Evolutionary conservation across 78 protist genomes (phyloP), one percentile per base, ranked within the genome.

Genomic region (Tieghemostelium lacteum): DNA sequence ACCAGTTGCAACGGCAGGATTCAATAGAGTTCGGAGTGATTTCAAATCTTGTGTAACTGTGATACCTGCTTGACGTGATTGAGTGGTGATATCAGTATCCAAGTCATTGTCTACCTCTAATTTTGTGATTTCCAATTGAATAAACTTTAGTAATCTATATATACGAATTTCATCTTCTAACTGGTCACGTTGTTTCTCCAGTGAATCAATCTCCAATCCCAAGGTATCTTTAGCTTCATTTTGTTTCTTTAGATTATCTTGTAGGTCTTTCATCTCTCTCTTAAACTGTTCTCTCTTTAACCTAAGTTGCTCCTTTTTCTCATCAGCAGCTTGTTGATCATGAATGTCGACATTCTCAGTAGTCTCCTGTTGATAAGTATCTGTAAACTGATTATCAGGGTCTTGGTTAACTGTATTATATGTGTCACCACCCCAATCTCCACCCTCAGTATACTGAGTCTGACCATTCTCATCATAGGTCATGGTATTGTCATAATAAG

Each of bases 231-330:
- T 80, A 20, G 14, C 8, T 33, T 34, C 45, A 40, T 67, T 61
- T 67, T 54, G 69, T 8, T 52, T n/a, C 57, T 80, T 80, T 58
- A 80, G 65, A 36, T 57, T 36, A 28, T 80, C 88, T 57, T 80
- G 88, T 16, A 80, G 60, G 5, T 67, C 88, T 29, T 67, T 80
- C 88, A 80, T 80, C 33, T 80, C 88, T 31, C 55, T 65, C 54
- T 80, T 80, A 29, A 39, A 65, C 20, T 26, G n/a, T 29, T 80
- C 88, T n/a, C 88, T 67, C 65, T 80, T 80, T 39, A 62, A 61
- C 67, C 88, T 31, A 14, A 80, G 26, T 37, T 39, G 49, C 36
- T 80, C 88, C 19, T 80, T 80, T 52, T 76, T 40, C 14, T 22
- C 29, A 2, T 26, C 70, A 39, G 60, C 69, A 28, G 28, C 28